Evolutionary conservation across 2,329 filamentous ascomycete species (phyloP).

Genomic region (Ophiostoma pallidulum): DNA sequence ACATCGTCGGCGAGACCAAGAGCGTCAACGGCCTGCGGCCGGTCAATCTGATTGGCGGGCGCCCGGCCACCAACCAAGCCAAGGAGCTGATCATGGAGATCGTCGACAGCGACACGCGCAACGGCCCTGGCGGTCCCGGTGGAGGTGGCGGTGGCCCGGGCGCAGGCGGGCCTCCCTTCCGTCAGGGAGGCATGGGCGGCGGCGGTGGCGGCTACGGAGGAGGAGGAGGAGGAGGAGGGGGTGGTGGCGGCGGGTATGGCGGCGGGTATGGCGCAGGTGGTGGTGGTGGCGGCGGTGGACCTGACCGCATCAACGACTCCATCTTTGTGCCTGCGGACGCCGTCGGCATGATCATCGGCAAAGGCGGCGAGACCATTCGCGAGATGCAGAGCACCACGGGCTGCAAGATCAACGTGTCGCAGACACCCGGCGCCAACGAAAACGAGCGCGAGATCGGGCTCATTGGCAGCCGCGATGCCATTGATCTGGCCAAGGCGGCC

Average conservation of each 20-base stretch:
- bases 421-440: constrained; percentile 66
- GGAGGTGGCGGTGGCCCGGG: constrained; percentile 14
- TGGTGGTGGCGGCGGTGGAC: constrained; percentile 32
- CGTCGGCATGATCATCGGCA: constrained; percentile 94
- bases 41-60: constrained; percentile 79
- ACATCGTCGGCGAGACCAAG: constrained; percentile 89
- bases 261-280: too few species aligned
- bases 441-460: constrained; percentile 79
- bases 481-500: constrained; percentile 69
- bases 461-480: constrained; percentile 67
- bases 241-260: constrained; percentile 29
- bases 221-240: constrained; percentile 28
- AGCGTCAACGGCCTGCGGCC: constrained; percentile 83
- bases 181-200: constrained; percentile 28
- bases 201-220: constrained; percentile 21
- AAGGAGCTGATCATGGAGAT: constrained; percentile 90
- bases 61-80: constrained; percentile 62
- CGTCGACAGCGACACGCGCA: constrained; percentile 78
- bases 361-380: constrained; percentile 87
- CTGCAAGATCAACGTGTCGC: constrained; percentile 91
- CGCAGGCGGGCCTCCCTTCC: constrained; percentile 13
- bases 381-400: constrained; percentile 82
- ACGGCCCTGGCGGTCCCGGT: constrained; percentile 21
- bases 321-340: constrained; percentile 84
- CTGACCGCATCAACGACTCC: constrained; percentile 69